Conservation (phyloP, 129 eudicot genomes). For the Logfia minima region DNA sequence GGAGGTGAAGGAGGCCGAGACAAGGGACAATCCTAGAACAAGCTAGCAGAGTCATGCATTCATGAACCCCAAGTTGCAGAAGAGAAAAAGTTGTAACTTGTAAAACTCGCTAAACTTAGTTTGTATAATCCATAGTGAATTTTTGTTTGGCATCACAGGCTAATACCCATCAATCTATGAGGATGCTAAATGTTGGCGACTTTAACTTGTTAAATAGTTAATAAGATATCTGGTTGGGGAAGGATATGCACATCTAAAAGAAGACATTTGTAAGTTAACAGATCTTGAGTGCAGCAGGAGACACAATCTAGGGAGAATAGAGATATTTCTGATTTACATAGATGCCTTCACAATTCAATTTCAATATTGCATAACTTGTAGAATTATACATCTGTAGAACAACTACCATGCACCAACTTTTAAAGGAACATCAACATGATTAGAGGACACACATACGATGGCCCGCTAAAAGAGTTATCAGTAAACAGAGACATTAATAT, state of each 20-base stretch:
- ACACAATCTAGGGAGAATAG: neutral
- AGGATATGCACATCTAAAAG: neutral
- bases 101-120: neutral
- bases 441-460: neutral
- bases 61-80: neutral
- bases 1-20: neutral
- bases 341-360: neutral
- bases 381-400: neutral
- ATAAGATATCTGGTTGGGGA: neutral
- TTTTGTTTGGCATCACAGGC: neutral
- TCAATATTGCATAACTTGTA: neutral
- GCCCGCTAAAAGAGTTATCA: slow-evolving; percentile 5
- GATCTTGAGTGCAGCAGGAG: neutral
- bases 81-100: neutral
- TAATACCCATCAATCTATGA: neutral
- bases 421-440: neutral
- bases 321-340: neutral
- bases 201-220: neutral
- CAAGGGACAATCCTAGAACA: neutral
- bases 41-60: neutral
- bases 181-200: neutral
- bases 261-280: neutral
- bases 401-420: neutral
- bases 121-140: no score
- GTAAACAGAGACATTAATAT: slow-evolving; percentile 8